phyloP scores from a whole-genome alignment of 2,329 filamentous ascomycete species.

The Colletotrichum tofieldiae region DNA sequence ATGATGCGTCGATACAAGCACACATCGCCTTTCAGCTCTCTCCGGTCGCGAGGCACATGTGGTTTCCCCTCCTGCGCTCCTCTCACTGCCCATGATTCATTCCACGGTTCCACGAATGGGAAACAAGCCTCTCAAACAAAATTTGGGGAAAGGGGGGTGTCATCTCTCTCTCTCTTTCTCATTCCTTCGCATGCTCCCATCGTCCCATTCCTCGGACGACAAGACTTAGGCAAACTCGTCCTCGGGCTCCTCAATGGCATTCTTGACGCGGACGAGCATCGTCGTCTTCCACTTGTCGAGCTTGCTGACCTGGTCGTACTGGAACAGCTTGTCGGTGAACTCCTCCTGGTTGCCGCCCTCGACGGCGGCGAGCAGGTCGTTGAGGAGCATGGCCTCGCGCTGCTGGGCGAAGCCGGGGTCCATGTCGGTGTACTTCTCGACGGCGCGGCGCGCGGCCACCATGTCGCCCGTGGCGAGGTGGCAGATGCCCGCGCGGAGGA shows the following conservation, averaged over 20 bases:
- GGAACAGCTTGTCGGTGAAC: slow-evolving; percentile 89
- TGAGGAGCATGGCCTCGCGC: slow-evolving; percentile 85
- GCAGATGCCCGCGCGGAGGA: slow-evolving; percentile 94
- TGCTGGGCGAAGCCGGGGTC: slow-evolving; percentile 84
- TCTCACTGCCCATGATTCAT: neutral
- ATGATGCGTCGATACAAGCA: slow-evolving; percentile 4
- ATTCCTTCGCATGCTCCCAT: neutral
- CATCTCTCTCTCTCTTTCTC: neutral
- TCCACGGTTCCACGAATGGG: neutral
- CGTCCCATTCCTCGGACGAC: no score
- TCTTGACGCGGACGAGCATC: slow-evolving; percentile 86
- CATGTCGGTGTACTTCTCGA: slow-evolving; percentile 86
- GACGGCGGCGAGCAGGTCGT: slow-evolving; percentile 82
- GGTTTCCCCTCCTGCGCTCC: neutral
- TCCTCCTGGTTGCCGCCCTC: slow-evolving; percentile 85
- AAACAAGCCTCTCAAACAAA: neutral
- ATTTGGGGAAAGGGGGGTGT: neutral
- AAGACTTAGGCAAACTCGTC: slow-evolving; percentile 58
- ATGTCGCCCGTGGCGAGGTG: slow-evolving; percentile 82
- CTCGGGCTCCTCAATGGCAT: slow-evolving; percentile 76
- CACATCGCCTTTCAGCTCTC: neutral
- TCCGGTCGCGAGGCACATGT: neutral
- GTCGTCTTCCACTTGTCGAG: slow-evolving; percentile 98
- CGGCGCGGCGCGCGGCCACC: slow-evolving; percentile 83
- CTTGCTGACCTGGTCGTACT: slow-evolving; percentile 93